Conservation (phyloP, 2,329 filamentous ascomycete genomes). For the Xylaria sp. region DNA sequence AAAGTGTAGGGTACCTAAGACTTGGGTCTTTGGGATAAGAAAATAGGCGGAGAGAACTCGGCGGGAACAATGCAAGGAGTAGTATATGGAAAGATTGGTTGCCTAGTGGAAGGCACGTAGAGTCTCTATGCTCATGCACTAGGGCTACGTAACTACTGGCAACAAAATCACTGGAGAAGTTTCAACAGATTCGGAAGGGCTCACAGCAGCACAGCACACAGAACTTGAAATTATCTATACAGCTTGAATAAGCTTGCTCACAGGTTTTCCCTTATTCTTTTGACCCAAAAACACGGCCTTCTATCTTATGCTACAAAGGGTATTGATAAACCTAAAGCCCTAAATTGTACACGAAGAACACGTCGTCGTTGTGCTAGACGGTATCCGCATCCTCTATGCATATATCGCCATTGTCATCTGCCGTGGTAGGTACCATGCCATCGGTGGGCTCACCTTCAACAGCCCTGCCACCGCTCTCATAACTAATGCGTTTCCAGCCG, state of each 20-base stretch:
- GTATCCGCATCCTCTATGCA: constrained; percentile 18
- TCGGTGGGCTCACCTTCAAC: constrained; percentile 65
- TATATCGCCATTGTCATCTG: constrained; percentile 47
- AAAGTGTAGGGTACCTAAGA: neutral
- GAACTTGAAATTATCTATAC: neutral
- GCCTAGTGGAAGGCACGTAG: neutral
- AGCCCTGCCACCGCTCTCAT: constrained; percentile 63
- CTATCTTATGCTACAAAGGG: constrained; percentile 31
- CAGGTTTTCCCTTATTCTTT: neutral
- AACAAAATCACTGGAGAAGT: neutral
- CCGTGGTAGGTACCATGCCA: constrained; percentile 56
- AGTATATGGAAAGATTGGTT: neutral
- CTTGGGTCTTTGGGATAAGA: neutral
- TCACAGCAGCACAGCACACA: neutral
- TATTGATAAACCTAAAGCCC: constrained; percentile 14
- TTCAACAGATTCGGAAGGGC: neutral
- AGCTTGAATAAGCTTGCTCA: constrained; percentile 7
- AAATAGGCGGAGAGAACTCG: too few species aligned
- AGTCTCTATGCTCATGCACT: neutral
- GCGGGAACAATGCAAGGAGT: neutral
- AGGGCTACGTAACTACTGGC: too few species aligned
- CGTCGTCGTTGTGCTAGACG: neutral
- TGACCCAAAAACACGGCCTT: constrained; percentile 5
- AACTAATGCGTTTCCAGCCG: constrained; percentile 72
- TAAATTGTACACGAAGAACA: constrained; percentile 14